Percentiles rank a stretch among this genome's conserved stretches.
These are phyloP conservation scores for Diplodia scrobiculata DNA, from an alignment of 2,329 filamentous ascomycete species.

Conservation along the genomic window DNA sequence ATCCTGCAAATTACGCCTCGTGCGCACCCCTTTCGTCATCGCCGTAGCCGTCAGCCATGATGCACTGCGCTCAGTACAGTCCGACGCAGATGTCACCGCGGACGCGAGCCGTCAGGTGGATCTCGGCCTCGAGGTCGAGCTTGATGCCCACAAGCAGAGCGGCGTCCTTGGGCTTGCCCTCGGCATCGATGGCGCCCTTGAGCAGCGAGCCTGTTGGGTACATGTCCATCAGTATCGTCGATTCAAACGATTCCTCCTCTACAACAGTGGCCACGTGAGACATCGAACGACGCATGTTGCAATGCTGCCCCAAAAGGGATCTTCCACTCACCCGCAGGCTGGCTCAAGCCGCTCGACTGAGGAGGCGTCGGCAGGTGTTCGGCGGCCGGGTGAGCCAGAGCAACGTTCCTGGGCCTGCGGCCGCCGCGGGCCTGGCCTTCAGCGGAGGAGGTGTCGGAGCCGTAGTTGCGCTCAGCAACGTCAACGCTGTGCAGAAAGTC, in stretches of 20 bases:
- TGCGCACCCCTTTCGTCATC: background rate
- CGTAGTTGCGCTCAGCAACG: conserved; percentile 20
- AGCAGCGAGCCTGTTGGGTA: conserved; percentile 54
- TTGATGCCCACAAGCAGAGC: conserved; percentile 65
- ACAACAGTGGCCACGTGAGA: conserved; percentile 9
- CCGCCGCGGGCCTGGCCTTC: conserved; percentile 27
- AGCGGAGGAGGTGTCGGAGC: conserved; percentile 13
- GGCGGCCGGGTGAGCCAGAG: conserved; percentile 11
- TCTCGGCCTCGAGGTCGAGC: conserved; percentile 64
- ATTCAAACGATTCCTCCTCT: conserved; percentile 12
- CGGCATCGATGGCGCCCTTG: conserved; percentile 59
- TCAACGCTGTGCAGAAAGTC: background rate
- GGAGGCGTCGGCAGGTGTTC: conserved; percentile 17
- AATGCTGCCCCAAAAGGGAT: background rate
- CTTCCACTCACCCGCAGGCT: conserved; percentile 23
- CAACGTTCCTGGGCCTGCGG: conserved; percentile 25
- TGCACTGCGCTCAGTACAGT: conserved; percentile 51
- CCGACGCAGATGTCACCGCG: conserved; percentile 64
- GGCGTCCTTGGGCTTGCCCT: conserved; percentile 61
- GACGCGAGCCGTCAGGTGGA: conserved; percentile 62
- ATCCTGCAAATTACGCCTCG: conserved; percentile 10
- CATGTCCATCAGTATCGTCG: conserved; percentile 23
- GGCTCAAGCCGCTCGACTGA: conserved; percentile 20
- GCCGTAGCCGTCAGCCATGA: background rate
- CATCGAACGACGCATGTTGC: background rate